Base-by-base conservation (phyloP, 148 eudicot species). In the Rhododendron ferrugineum region DNA sequence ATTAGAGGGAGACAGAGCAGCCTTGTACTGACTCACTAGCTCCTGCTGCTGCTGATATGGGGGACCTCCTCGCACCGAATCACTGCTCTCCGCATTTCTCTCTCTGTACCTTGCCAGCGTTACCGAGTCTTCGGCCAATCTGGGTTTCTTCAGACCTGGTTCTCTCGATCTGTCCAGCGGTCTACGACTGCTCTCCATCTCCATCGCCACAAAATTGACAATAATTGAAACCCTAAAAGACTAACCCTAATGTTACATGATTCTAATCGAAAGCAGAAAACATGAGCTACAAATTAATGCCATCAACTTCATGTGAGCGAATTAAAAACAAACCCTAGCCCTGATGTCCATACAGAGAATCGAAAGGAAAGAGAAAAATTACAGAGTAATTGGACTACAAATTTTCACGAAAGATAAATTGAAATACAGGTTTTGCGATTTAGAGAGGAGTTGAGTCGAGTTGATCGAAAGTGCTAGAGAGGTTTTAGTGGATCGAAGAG, bases 161-260 rank as follows among this genome's bases (percentile, higher is more conserved):
- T 93, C 96, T 78, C 94, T 86, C 72, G 95, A 89, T 92, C 97
- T 92, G 66, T 90, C 94, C 40, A 92, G 88, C 26, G 93, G 90
- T 87, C 96, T 87, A 22, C 98, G 93, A 79, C 95, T 87, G 87
- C 93, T 93, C 91, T 95, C 94, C 98, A 93, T 95, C 76, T 91
- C 92, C 89, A 91, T 90, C 79, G 81, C 82, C 86, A 64, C 60
- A 18, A 30, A 84, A 30, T 10, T 18, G 16, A n/a, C 36, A 64
- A 37, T 22, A 60, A 28, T 10, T 11, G 40, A 26, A 85, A 18
- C 79, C 11, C 13, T 30, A 60, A 83, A 87, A 84, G 73, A 77
- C 87, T 89, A 91, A 79, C 88, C 88, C 92, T 91, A 82, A 46
- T n/a, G 47, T n/a, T 72, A 46, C 79, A 54, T 28, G 15, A 54